These are phyloP conservation scores for Monilinia laxa DNA, from an alignment of 2,329 filamentous ascomycete genomes.

Conservation along the genomic window DNA sequence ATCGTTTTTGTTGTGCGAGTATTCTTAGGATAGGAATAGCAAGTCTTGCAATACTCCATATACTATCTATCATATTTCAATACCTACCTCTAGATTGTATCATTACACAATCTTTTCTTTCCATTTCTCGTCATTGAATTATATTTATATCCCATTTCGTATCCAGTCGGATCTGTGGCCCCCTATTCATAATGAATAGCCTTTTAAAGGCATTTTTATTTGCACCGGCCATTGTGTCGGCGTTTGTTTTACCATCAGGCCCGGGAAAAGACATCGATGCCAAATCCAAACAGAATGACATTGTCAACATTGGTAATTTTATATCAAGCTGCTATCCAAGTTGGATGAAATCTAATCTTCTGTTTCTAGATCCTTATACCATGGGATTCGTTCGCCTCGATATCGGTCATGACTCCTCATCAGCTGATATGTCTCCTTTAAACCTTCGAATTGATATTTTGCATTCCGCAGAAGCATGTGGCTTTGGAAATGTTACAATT, in stretches of 20 bases:
- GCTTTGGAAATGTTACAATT: slow-evolving; percentile 48
- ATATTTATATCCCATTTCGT: slow-evolving; percentile 2
- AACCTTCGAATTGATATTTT: slow-evolving; percentile 47
- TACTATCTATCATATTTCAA: slow-evolving; percentile 1
- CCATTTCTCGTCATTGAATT: neutral
- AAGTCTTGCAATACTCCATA: neutral
- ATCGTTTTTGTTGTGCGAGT: neutral
- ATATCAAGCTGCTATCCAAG: neutral
- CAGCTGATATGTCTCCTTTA: slow-evolving; percentile 31
- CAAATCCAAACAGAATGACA: neutral
- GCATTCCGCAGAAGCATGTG: slow-evolving; percentile 49
- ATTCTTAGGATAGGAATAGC: too few relatives aligned
- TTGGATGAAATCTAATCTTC: neutral
- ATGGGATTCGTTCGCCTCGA: slow-evolving; percentile 30
- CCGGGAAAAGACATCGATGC: neutral
- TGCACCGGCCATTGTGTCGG: slow-evolving; percentile 34
- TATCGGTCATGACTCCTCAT: slow-evolving; percentile 26
- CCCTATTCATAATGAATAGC: slow-evolving; percentile 36
- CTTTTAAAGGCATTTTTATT: slow-evolving; percentile 39
- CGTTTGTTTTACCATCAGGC: slow-evolving; percentile 31
- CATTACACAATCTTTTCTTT: neutral
- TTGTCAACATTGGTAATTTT: neutral
- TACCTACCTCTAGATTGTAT: neutral
- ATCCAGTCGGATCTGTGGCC: neutral
- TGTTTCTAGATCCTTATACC: slow-evolving; percentile 25